Percentiles rank a stretch among this genome's conserved stretches.
phyloP scores from a whole-genome alignment of 352 stramenopile genomes.

The Phytopythium delawarense region DNA sequence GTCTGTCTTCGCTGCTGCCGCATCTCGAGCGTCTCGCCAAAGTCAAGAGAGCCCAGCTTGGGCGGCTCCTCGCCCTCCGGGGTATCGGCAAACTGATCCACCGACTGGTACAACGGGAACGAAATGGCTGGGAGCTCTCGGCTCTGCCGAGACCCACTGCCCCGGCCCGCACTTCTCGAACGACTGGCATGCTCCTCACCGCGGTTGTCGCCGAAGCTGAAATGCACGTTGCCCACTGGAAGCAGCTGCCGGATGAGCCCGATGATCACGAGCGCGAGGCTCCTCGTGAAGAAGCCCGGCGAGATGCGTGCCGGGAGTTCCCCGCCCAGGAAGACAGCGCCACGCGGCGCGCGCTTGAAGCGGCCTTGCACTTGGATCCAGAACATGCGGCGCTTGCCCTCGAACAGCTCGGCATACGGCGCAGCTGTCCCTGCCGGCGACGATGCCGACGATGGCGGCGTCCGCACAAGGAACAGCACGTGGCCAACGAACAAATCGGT shows the following conservation, averaged over 20 bases:
- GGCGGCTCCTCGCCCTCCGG: slow-evolving; percentile 46
- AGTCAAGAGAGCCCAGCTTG: slow-evolving; percentile 43
- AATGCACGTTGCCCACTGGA: slow-evolving; percentile 48
- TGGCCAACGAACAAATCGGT: slow-evolving; percentile 83
- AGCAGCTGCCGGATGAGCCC: slow-evolving; percentile 61
- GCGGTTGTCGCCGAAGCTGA: slow-evolving; percentile 58
- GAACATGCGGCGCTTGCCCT: slow-evolving; percentile 66
- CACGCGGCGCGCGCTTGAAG: slow-evolving; percentile 63
- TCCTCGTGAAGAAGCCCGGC: slow-evolving; percentile 71
- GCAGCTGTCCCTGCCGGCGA: slow-evolving; percentile 39
- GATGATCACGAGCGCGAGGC: slow-evolving; percentile 73
- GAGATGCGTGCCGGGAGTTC: slow-evolving; percentile 63
- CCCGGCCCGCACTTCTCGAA: slow-evolving; percentile 3
- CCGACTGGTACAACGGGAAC: slow-evolving; percentile 76
- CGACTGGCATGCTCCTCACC: slow-evolving; percentile 4
- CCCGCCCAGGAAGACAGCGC: slow-evolving; percentile 66
- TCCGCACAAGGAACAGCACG: slow-evolving; percentile 81
- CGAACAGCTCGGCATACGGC: slow-evolving; percentile 54
- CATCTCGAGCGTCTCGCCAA: slow-evolving; percentile 56
- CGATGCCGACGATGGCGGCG: slow-evolving; percentile 31
- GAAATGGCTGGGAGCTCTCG: slow-evolving; percentile 53
- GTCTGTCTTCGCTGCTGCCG: slow-evolving; percentile 37
- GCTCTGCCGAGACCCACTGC: not conserved
- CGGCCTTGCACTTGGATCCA: slow-evolving; percentile 86
- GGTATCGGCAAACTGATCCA: slow-evolving; percentile 79